These are phyloP conservation scores for Sordaria brevicollis DNA, from an alignment of 495 filamentous ascomycete genomes.

Conservation along the genomic window DNA sequence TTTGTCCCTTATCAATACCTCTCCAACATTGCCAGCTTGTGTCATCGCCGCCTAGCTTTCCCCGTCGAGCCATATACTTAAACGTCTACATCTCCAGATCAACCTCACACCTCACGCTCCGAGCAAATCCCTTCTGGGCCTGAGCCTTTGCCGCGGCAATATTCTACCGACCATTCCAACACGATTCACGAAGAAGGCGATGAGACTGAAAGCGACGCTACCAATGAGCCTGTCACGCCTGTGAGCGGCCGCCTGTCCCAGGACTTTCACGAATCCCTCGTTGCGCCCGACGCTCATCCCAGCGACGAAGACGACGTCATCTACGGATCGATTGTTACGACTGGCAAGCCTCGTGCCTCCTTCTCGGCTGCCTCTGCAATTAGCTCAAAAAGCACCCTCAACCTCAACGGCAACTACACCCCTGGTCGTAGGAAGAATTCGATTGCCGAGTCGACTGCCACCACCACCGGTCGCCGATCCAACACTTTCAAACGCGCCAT, in stretches of 20 bases:
- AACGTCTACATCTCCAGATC: conserved; percentile 8
- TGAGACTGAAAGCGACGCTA: conserved; percentile 37
- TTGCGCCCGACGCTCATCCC: conserved; percentile 1
- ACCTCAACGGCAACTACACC: conserved; percentile 2
- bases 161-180: conserved; percentile 29
- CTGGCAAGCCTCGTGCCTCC: background rate
- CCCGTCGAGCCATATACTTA: conserved; percentile 5
- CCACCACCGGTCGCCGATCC: conserved; percentile 5
- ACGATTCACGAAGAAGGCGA: conserved; percentile 39
- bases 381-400: background rate
- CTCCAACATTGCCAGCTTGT: background rate
- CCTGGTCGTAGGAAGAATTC: background rate
- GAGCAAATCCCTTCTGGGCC: conserved; percentile 14
- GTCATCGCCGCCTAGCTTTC: background rate
- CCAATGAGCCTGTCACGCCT: conserved; percentile 39
- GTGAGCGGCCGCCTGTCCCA: conserved; percentile 40
- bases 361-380: background rate
- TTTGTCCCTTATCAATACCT: background rate
- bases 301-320: background rate
- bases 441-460: background rate
- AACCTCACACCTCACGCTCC: background rate
- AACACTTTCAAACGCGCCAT: conserved; percentile 26
- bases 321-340: background rate
- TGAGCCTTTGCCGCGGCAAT: conserved; percentile 27
- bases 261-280: conserved; percentile 33